These are phyloP conservation scores for Niebla homalea DNA, from an alignment of 495 filamentous ascomycete species.

Conservation along the genomic window DNA sequence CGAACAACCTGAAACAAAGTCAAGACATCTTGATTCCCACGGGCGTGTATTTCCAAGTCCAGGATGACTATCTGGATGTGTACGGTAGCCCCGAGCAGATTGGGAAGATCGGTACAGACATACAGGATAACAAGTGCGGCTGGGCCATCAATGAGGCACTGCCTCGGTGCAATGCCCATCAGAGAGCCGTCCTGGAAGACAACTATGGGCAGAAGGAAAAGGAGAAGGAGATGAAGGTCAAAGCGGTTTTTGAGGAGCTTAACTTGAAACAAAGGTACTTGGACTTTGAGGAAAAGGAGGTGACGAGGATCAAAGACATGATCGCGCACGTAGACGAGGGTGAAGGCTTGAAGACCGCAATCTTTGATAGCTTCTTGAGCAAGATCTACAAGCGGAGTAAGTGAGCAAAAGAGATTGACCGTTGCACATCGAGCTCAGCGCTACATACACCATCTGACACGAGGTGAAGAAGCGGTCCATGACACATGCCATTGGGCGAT, in stretches of 20 bases:
- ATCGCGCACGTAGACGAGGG: slow-evolving; percentile 73
- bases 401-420: too few species aligned
- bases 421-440: too few species aligned
- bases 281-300: slow-evolving; percentile 75
- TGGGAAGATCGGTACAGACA: slow-evolving; percentile 97
- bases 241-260: slow-evolving; percentile 75
- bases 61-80: slow-evolving; percentile 97
- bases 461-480: too few species aligned
- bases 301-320: slow-evolving; percentile 56
- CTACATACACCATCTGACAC: not conserved
- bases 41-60: slow-evolving; percentile 97
- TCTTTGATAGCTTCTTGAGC: slow-evolving; percentile 79
- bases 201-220: slow-evolving; percentile 65
- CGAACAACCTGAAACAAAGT: slow-evolving; percentile 70
- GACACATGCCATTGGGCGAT: too few species aligned
- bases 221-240: slow-evolving; percentile 66
- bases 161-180: slow-evolving; percentile 58
- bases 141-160: slow-evolving; percentile 95
- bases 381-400: slow-evolving; percentile 98
- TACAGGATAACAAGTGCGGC: slow-evolving; percentile 97
- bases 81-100: slow-evolving; percentile 83
- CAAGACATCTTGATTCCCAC: slow-evolving; percentile 93
- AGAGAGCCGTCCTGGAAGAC: slow-evolving; percentile 51
- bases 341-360: slow-evolving; percentile 71
- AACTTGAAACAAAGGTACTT: slow-evolving; percentile 68